Conservation (phyloP, 106 monocot species). For the Dendrobium nobile region DNA sequence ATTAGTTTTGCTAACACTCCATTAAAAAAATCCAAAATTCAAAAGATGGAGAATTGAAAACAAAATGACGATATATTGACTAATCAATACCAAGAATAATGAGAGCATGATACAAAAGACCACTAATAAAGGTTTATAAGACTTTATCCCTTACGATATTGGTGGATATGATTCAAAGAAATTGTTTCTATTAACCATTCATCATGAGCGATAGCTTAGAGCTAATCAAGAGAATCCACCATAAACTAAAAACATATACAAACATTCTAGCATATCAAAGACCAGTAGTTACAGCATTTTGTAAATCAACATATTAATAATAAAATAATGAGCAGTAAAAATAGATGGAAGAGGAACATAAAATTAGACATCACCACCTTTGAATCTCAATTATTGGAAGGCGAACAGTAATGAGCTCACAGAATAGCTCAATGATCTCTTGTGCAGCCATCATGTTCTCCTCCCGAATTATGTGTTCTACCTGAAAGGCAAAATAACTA, state of each 20-base stretch:
- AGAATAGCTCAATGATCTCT: slow-evolving; percentile 91
- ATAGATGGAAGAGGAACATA: not conserved
- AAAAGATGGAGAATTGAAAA: not conserved
- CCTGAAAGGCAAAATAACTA: slow-evolving; percentile 30
- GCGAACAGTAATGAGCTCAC: slow-evolving; percentile 82
- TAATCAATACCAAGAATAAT: not conserved
- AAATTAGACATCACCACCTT: slow-evolving; percentile 29
- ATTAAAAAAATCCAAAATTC: too few relatives aligned
- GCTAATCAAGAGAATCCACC: not conserved
- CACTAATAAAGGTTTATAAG: not conserved
- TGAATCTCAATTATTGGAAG: slow-evolving; percentile 93
- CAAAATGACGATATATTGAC: not conserved
- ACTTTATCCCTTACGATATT: not conserved
- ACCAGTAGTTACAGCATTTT: not conserved
- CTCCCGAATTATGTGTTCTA: slow-evolving; percentile 94
- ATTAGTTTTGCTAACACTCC: not conserved
- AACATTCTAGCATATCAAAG: not conserved
- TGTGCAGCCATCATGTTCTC: slow-evolving; percentile 99
- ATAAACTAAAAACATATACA: not conserved
- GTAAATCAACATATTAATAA: not conserved
- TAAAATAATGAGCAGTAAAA: not conserved
- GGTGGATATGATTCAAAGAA: not conserved
- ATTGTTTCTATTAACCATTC: not conserved
- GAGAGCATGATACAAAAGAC: not conserved
- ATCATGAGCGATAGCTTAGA: not conserved